Evolutionary conservation across 805 yeast genomes (phyloP), one percentile per base, ranked within the genome.

Genomic region (Blastobotrys chiropterorum): DNA sequence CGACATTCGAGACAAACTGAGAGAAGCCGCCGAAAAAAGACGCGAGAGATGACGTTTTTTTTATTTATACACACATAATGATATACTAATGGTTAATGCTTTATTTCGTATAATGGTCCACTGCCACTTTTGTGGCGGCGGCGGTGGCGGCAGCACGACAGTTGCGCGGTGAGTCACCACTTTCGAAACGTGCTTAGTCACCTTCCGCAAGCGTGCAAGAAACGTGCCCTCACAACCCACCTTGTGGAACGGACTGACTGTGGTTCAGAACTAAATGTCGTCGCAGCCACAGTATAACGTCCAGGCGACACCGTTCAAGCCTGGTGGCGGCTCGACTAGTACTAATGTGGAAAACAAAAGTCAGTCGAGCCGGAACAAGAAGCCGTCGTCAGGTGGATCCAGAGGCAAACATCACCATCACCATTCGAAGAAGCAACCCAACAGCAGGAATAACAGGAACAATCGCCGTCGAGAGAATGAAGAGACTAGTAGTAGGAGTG

Each of bases 281-380:
- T 14, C 22, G 21, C 16, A 8, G 11, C 34, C 34, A 26, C 34
- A 26, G 34, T 26, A 26, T 26, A 22, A 42, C 26, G 31, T 19
- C 11, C 17, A 48, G n/a, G 21, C 21, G n/a, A n/a, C 34, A 7
- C 22, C 44, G 15, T 34, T 19, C 30, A 43, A 21, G 16, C 26
- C 43, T 17, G 22, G 44, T 14, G 20, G 11, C 5, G 38, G 16
- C 16, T 16, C 26, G 38, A 7, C 45, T 8, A 39, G 38, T 14
- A 15, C 14, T 3, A 19, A 46, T 6, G 8, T 44, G 5, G 42
- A 26, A 5, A 48, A 50, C 16, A 51, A 50, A 38, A 31, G 44
- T 14, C 43, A 39, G n/a, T 46, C 47, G 8, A 30, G 31, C 44
- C 46, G 52, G 47, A 52, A 54, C 44, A 54, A 52, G 47, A 19